phyloP scores from a whole-genome alignment of 163 green algal genomes.

The Scenedesmus sp. region DNA sequence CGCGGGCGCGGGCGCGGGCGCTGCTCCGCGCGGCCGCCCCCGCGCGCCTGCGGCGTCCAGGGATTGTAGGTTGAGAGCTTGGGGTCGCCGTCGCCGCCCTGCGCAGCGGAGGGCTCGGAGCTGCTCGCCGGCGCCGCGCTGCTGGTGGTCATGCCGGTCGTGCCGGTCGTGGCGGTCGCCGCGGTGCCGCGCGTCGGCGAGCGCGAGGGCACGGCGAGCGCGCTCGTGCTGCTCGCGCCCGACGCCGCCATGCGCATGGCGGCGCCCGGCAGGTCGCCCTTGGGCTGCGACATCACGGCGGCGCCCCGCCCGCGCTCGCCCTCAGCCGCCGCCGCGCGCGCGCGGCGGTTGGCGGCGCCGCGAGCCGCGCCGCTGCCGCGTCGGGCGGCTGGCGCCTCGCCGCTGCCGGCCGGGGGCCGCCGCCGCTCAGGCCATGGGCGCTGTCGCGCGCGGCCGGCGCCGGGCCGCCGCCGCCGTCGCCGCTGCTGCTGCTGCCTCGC shows the following conservation, averaged over 20 bases:
- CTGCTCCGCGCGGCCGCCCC: background rate
- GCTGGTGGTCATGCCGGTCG: slow-evolving; percentile 21
- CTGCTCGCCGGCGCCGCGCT: slow-evolving; percentile 28
- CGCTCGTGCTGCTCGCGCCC: slow-evolving; percentile 34
- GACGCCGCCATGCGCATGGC: slow-evolving; percentile 30
- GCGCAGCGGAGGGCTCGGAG: background rate
- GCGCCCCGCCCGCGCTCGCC: too few species aligned
- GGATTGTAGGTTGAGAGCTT: slow-evolving; percentile 38
- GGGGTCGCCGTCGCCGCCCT: background rate
- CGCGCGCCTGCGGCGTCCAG: slow-evolving; percentile 36
- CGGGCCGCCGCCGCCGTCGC: too few species aligned
- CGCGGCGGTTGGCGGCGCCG: too few species aligned
- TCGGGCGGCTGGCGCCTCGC: too few species aligned
- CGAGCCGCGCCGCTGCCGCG: too few species aligned
- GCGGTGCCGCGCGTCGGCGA: background rate
- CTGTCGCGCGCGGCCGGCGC: too few species aligned
- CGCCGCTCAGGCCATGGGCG: too few species aligned
- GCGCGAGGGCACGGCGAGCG: background rate
- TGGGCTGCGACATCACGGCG: too few species aligned
- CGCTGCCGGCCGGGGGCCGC: too few species aligned
- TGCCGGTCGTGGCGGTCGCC: background rate
- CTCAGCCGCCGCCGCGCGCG: too few species aligned
- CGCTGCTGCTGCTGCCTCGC: too few species aligned
- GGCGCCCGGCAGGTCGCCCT: too few species aligned
- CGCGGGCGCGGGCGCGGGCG: background rate